phyloP scores from a whole-genome alignment of 148 eudicot genomes.

The Drosera capensis region DNA sequence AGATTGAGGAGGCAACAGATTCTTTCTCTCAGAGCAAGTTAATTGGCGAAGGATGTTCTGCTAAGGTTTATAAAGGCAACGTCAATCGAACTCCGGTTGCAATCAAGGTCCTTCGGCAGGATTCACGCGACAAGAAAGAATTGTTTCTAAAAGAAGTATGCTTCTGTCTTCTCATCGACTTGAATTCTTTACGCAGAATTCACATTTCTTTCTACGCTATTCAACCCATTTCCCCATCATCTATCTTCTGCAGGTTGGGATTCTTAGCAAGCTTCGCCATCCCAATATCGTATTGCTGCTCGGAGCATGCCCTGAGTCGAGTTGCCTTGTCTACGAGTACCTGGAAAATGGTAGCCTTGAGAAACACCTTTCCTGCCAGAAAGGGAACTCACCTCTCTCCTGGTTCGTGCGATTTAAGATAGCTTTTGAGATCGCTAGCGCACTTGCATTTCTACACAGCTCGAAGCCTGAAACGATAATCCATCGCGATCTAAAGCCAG shows the following conservation, averaged over 20 bases:
- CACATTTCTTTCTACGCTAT: not conserved
- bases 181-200: not conserved
- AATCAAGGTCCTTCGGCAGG: constrained; percentile 53
- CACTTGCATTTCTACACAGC: constrained; percentile 57
- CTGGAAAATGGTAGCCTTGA: constrained; percentile 73
- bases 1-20: constrained; percentile 50
- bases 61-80: constrained; percentile 56
- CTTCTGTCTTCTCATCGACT: not conserved
- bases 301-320: constrained; percentile 71
- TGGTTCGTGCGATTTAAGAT: constrained; percentile 60
- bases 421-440: constrained; percentile 63
- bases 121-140: constrained; percentile 50
- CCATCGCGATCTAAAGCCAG: constrained; percentile 68
- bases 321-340: constrained; percentile 64
- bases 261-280: constrained; percentile 60
- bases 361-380: constrained; percentile 26
- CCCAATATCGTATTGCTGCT: constrained; percentile 61
- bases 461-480: constrained; percentile 53
- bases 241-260: constrained; percentile 37
- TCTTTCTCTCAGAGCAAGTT: constrained; percentile 36
- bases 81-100: constrained; percentile 76
- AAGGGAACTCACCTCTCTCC: constrained; percentile 29
- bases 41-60: constrained; percentile 76
- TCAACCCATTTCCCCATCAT: not conserved
- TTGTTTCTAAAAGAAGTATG: constrained; percentile 65